Evolutionary conservation across 108 stramenopile genomes (phyloP).

Genomic region (Tribonema minus): DNA sequence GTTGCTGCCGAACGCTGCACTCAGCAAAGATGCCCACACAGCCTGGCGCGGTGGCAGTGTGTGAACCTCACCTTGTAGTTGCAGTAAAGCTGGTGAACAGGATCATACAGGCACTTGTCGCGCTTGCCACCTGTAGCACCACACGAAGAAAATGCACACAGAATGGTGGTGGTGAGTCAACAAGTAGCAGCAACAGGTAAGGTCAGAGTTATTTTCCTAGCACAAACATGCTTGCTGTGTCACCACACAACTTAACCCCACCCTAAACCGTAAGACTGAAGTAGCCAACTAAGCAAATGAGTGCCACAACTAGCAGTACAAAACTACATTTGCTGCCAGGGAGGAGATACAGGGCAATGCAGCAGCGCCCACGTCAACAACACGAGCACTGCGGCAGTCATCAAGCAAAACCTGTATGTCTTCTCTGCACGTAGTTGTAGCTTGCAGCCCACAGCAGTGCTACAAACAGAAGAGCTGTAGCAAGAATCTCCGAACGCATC

Average conservation of each 20-base stretch:
- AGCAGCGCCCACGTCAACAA: neutral
- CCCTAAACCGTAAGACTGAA: neutral
- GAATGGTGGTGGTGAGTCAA: neutral
- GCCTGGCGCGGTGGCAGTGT: too few relatives aligned
- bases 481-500: neutral
- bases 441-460: neutral
- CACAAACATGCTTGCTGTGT: too few relatives aligned
- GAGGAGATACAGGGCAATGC: neutral
- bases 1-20: too few relatives aligned
- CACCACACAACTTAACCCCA: neutral
- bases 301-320: too few relatives aligned
- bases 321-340: too few relatives aligned
- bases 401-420: neutral
- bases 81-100: slow-evolving; percentile 82
- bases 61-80: too few relatives aligned
- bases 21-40: too few relatives aligned
- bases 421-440: neutral
- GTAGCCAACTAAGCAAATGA: neutral
- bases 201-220: too few relatives aligned
- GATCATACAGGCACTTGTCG: slow-evolving; percentile 82
- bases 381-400: neutral
- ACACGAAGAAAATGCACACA: neutral
- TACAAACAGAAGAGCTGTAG: neutral
- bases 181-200: neutral
- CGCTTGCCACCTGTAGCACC: slow-evolving; percentile 61